Evolutionary conservation across 345 rosid species (phyloP).

Genomic region (Anastatica hierochuntica): DNA sequence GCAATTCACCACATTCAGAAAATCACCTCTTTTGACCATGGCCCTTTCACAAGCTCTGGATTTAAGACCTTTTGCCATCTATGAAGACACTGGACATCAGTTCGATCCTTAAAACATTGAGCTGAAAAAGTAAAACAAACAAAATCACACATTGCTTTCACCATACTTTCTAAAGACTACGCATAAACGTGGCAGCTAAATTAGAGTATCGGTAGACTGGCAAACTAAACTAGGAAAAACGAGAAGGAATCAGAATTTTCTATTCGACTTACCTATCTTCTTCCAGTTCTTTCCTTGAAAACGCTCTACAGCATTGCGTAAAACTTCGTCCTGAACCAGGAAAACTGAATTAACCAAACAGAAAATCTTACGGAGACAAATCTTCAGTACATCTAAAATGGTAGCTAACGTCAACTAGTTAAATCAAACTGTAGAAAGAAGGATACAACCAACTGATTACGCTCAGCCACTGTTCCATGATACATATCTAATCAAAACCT

Average conservation of each 20-base stretch:
- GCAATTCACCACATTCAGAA: constrained; percentile 9
- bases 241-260: not conserved
- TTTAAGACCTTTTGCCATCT: constrained; percentile 99
- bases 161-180: not conserved
- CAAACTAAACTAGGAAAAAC: constrained; percentile 2
- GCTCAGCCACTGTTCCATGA: no score
- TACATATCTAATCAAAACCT: not conserved
- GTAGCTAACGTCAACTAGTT: not conserved
- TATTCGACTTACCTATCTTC: constrained; percentile 62
- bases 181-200: not conserved
- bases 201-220: not conserved
- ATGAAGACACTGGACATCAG: constrained; percentile 99
- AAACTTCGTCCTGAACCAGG: constrained; percentile 67
- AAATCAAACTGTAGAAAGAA: constrained; percentile 5
- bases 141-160: constrained; percentile 28
- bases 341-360: not conserved
- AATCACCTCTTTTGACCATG: constrained; percentile 98
- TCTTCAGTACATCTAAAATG: not conserved
- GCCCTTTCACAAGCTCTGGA: constrained; percentile 98
- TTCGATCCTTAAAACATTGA: constrained; percentile 90
- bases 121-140: constrained; percentile 44
- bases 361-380: not conserved
- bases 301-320: constrained; percentile 88
- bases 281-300: constrained; percentile 99
- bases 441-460: constrained; percentile 1